phyloP scores from a whole-genome alignment of 805 yeast species.

The Candida succiphila region DNA sequence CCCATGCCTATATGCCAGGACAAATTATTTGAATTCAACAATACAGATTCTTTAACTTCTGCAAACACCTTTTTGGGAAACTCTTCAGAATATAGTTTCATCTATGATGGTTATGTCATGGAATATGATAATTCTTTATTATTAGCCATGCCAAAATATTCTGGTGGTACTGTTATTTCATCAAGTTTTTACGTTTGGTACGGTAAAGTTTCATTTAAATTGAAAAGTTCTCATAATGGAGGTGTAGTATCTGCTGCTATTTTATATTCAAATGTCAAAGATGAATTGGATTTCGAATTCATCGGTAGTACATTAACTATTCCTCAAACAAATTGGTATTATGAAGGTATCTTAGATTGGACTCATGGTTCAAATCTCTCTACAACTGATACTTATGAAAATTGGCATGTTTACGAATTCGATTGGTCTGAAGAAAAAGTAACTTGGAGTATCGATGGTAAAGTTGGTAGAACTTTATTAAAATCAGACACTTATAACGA shows the following conservation, averaged over 20 bases:
- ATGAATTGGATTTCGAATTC: slow-evolving; percentile 84
- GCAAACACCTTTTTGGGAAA: slow-evolving; percentile 46
- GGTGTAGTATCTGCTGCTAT: slow-evolving; percentile 86
- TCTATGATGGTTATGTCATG: slow-evolving; percentile 49
- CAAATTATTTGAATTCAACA: slow-evolving; percentile 30
- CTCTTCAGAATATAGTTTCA: slow-evolving; percentile 57
- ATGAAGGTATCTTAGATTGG: slow-evolving; percentile 63
- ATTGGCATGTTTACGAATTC: slow-evolving; percentile 65
- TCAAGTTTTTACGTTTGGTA: slow-evolving; percentile 80
- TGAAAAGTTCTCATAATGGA: slow-evolving; percentile 62
- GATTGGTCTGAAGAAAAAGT: slow-evolving; percentile 75
- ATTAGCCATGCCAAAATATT: slow-evolving; percentile 68
- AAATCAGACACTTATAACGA: slow-evolving; percentile 52
- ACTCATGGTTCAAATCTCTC: slow-evolving; percentile 40
- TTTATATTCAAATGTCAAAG: slow-evolving; percentile 74
- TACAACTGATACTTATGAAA: slow-evolving; percentile 45
- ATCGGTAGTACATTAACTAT: slow-evolving; percentile 63
- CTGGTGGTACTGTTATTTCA: slow-evolving; percentile 73
- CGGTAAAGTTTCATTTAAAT: slow-evolving; percentile 61
- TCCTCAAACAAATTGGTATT: slow-evolving; percentile 75
- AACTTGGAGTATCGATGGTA: slow-evolving; percentile 69
- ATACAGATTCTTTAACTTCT: slow-evolving; percentile 16
- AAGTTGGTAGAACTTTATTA: slow-evolving; percentile 50
- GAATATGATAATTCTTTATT: slow-evolving; percentile 48
- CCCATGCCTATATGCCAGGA: slow-evolving; percentile 72